Evolutionary conservation across 1,284 basidiomycete genomes (phyloP), one percentile per base, ranked within the genome.

Genomic region (Ceratobasidium sp.): DNA sequence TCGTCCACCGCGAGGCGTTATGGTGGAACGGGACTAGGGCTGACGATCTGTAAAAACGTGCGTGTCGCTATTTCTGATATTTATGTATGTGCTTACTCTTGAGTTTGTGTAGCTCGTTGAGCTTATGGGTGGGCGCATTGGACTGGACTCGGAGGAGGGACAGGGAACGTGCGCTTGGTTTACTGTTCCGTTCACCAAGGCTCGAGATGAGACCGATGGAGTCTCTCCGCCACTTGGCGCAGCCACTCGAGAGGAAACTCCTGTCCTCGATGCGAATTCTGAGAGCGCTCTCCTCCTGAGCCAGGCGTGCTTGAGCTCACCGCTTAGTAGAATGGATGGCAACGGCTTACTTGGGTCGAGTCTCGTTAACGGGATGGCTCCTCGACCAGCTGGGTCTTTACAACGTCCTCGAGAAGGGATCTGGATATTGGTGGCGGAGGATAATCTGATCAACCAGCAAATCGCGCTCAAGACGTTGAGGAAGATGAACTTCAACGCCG

Each of bases 1-100:
- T 73, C 52, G 43, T 73, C 72, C 18, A 73, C 72, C 2, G 72
- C 72, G 4, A 38, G 72, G 28, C 47, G 63, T 38, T 73, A 66
- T 28, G 72, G 72, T 28, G 72, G 72, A 7, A 73, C 61, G 18
- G 72, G 72, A 7, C 35, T 73, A 9, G 72, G 72, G 5, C 52
- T 73, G 0, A 64, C 63, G 0, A 63, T 73, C 38, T 44, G 61
- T 23, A 63, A 58, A 55, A 66, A 66, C 30, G 72, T 66, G 32
- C 54, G 72, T 32, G 13, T 30, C 38, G 28, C 26, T 49, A 49
- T 21, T 32, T 47, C n/a, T 8, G 28, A 14, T 64, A 23, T 7
- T 38, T 38, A 11, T 44, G 26, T 43, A 49, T 11, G 4, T 11
- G 43, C 21, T 47, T n/a, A 26, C 18, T 28, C n/a, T 11, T 38